phyloP scores from a whole-genome alignment of 2,329 filamentous ascomycete genomes.

The Ophiostoma sp. region DNA sequence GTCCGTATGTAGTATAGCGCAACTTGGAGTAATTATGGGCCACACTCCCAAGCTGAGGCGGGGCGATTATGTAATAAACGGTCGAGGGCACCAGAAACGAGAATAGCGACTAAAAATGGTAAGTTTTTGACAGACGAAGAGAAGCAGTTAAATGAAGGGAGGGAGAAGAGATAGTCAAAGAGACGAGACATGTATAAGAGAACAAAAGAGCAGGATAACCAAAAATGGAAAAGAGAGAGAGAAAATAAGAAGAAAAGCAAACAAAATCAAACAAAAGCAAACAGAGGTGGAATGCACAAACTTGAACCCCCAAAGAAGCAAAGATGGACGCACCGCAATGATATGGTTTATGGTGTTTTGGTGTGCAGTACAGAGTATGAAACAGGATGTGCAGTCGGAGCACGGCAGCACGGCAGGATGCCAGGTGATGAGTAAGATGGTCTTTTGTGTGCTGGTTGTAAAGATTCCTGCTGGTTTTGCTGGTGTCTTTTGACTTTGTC shows the following conservation, averaged over 20 bases:
- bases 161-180: neutral
- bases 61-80: neutral
- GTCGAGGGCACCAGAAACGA: neutral
- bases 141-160: neutral
- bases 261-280: neutral
- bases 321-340: neutral
- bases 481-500: neutral
- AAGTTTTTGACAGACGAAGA: neutral
- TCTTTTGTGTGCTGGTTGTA: neutral
- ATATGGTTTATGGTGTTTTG: neutral
- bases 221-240: neutral
- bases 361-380: neutral
- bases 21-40: neutral
- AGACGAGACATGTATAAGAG: neutral
- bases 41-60: neutral
- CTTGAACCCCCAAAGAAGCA: neutral
- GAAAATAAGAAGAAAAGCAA: neutral
- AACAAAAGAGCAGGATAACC: neutral
- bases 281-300: neutral
- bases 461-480: neutral
- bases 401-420: neutral
- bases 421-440: constrained; percentile 2
- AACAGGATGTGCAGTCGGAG: neutral
- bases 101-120: neutral
- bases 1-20: neutral